A percentile compares a stretch with the other conserved stretches of the same genome.
phyloP scores from a whole-genome alignment of 306 rosid species.

The Prunus mongolica region DNA sequence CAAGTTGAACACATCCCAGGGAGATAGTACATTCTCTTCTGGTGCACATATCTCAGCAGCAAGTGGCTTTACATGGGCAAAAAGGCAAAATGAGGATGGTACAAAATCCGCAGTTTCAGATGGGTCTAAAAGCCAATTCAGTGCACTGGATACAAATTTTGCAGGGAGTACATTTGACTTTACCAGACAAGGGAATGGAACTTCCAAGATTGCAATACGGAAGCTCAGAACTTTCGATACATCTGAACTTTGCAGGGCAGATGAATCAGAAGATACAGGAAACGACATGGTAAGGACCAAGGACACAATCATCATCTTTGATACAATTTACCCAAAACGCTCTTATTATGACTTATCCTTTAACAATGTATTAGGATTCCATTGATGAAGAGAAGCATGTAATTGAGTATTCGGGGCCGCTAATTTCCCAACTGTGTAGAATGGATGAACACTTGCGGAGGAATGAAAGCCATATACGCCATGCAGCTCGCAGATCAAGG shows the following conservation, averaged over 20 bases:
- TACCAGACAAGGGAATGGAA: constrained; percentile 27
- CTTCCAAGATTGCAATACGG: constrained; percentile 12
- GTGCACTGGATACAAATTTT: constrained; percentile 74
- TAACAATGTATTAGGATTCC: constrained; percentile 26
- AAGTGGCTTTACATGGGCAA: constrained; percentile 68
- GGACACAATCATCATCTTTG: neutral
- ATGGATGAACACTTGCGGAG: constrained; percentile 43
- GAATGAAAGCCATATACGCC: constrained; percentile 53
- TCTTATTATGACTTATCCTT: neutral
- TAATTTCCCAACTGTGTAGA: constrained; percentile 28
- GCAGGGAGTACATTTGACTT: constrained; percentile 55
- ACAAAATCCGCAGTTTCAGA: constrained; percentile 69
- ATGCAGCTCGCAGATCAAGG: constrained; percentile 60
- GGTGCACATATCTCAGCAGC: constrained; percentile 50
- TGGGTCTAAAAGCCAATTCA: constrained; percentile 78
- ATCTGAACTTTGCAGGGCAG: constrained; percentile 25
- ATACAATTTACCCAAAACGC: neutral
- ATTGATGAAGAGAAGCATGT: constrained; percentile 25
- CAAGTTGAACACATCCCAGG: constrained; percentile 29
- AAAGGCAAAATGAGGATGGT: constrained; percentile 51
- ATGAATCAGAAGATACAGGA: neutral
- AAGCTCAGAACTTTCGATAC: constrained; percentile 45
- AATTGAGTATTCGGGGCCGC: constrained; percentile 49
- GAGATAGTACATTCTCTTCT: constrained; percentile 41
- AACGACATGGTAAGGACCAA: constrained; percentile 33